A percentile compares a stretch with the other conserved stretches of the same genome.
Evolutionary conservation across 345 rosid species (phyloP).

Genomic region (Boechera divaricarpa): DNA sequence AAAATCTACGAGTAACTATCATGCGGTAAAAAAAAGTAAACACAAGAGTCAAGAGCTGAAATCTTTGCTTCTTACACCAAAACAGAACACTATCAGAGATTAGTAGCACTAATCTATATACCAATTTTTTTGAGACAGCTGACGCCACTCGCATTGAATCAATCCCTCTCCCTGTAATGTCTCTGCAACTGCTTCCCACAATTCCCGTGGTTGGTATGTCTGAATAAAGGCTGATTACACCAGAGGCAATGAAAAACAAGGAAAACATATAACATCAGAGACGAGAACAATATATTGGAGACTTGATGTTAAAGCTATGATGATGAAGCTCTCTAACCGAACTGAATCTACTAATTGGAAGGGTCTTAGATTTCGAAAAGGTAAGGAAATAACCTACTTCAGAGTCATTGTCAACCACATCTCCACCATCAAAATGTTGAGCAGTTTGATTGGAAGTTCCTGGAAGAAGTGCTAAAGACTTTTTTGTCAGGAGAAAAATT

Average conservation of each 20-base stretch:
- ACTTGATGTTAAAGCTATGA: neutral
- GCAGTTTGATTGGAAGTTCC: slow-evolving; percentile 32
- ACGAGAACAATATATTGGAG: neutral
- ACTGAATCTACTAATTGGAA: slow-evolving; percentile 14
- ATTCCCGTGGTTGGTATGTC: neutral
- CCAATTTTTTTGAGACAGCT: slow-evolving; percentile 1
- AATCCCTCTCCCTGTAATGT: slow-evolving; percentile 13
- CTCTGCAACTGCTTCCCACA: slow-evolving; percentile 28
- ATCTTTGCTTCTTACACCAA: slow-evolving; percentile 21
- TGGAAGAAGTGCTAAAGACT: slow-evolving; percentile 36
- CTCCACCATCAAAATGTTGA: slow-evolving; percentile 30
- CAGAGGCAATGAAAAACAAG: slow-evolving; percentile 6
- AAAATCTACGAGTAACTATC: neutral
- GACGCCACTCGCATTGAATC: neutral
- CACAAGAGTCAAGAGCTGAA: neutral
- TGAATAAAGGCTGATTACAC: slow-evolving; percentile 24
- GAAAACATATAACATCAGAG: slow-evolving; percentile 16
- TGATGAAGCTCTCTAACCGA: slow-evolving; percentile 6
- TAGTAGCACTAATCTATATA: slow-evolving; percentile 9
- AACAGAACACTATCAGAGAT: slow-evolving; percentile 11
- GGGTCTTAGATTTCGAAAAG: neutral
- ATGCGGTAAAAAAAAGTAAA: slow-evolving; percentile 5
- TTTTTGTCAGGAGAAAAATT: slow-evolving; percentile 28
- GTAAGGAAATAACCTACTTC: slow-evolving; percentile 24
- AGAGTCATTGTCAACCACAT: slow-evolving; percentile 18